Percentiles rank a stretch among this genome's conserved stretches.
These are phyloP conservation scores for Hanseniaspora lindneri DNA, from an alignment of 805 yeast genomes.

Conservation along the genomic window DNA sequence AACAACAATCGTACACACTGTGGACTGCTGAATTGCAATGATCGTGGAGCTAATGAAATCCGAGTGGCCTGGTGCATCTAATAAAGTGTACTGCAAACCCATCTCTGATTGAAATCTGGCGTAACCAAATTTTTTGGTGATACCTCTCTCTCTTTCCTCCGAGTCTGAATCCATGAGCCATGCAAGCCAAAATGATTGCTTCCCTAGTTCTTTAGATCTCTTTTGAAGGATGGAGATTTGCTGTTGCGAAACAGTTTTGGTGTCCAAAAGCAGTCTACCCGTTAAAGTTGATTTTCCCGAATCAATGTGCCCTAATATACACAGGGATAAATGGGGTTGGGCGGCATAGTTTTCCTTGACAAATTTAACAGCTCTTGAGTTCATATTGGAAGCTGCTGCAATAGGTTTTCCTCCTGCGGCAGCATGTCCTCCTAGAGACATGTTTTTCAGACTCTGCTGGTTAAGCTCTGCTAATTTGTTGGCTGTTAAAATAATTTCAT, in stretches of 20 bases:
- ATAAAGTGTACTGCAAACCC: slow-evolving; percentile 77
- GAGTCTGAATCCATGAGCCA: slow-evolving; percentile 99
- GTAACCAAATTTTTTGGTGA: slow-evolving; percentile 96
- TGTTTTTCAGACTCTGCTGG: slow-evolving; percentile 23
- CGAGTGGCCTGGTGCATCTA: slow-evolving; percentile 99
- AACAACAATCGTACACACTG: slow-evolving; percentile 88
- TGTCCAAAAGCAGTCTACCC: slow-evolving; percentile 82
- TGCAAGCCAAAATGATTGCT: slow-evolving; percentile 97
- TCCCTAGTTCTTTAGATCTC: slow-evolving; percentile 96
- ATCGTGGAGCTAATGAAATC: slow-evolving; percentile 97
- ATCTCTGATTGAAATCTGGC: slow-evolving; percentile 91
- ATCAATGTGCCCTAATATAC: slow-evolving; percentile 98
- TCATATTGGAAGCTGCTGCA: slow-evolving; percentile 18
- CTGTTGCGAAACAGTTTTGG: slow-evolving; percentile 94
- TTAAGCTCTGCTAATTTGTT: slow-evolving; percentile 37
- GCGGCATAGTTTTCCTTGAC: slow-evolving; percentile 56
- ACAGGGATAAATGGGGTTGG: slow-evolving; percentile 89
- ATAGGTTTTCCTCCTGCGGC: slow-evolving; percentile 2
- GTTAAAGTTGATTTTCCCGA: slow-evolving; percentile 99
- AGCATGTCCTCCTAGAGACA: slow-evolving; percentile 7
- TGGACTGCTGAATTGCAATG: slow-evolving; percentile 99
- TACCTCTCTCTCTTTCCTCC: slow-evolving; percentile 97
- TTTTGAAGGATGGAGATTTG: slow-evolving; percentile 92
- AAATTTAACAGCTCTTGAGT: slow-evolving; percentile 18
- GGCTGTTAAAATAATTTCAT: slow-evolving; percentile 53